Percentiles rank a stretch among this genome's conserved stretches.
phyloP scores from a whole-genome alignment of 441 rosid species.

The Populus hybrid region DNA sequence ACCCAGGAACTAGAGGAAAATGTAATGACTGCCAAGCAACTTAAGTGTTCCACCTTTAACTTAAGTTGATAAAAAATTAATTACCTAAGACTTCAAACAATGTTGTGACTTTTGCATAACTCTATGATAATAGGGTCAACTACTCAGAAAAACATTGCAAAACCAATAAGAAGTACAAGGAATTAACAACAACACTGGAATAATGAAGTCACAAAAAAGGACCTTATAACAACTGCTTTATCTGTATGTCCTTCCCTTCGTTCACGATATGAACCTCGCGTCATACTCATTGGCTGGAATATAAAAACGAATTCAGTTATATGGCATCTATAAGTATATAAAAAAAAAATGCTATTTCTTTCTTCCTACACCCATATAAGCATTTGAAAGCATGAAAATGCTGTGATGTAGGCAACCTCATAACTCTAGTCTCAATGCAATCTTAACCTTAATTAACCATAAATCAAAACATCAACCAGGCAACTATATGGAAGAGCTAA shows the following conservation, averaged over 20 bases:
- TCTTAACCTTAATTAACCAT: not conserved
- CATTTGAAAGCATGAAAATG: not conserved
- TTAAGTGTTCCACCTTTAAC: too few relatives aligned
- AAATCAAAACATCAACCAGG: not conserved
- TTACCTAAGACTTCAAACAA: not conserved
- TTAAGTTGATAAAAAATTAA: not conserved
- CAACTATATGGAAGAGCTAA: not conserved
- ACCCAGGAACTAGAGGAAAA: not conserved
- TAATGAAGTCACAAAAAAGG: slow-evolving; percentile 8
- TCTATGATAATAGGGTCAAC: not conserved
- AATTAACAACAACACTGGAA: not conserved
- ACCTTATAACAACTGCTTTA: slow-evolving; percentile 91
- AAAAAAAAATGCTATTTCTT: not conserved
- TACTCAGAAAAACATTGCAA: not conserved
- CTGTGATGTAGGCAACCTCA: not conserved
- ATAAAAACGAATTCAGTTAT: slow-evolving; percentile 30
- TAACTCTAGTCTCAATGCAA: not conserved
- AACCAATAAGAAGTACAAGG: not conserved
- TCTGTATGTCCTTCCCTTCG: slow-evolving; percentile 85
- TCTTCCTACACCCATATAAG: not conserved
- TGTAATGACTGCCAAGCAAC: not conserved
- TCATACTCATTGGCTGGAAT: slow-evolving; percentile 84
- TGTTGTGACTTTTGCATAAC: not conserved
- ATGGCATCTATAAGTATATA: slow-evolving; percentile 14
- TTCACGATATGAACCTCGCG: slow-evolving; percentile 79